Percentiles rank a stretch among this genome's conserved stretches.
Conservation (phyloP, 2,329 filamentous ascomycete genomes). For the Pseudocercospora crystallina region DNA sequence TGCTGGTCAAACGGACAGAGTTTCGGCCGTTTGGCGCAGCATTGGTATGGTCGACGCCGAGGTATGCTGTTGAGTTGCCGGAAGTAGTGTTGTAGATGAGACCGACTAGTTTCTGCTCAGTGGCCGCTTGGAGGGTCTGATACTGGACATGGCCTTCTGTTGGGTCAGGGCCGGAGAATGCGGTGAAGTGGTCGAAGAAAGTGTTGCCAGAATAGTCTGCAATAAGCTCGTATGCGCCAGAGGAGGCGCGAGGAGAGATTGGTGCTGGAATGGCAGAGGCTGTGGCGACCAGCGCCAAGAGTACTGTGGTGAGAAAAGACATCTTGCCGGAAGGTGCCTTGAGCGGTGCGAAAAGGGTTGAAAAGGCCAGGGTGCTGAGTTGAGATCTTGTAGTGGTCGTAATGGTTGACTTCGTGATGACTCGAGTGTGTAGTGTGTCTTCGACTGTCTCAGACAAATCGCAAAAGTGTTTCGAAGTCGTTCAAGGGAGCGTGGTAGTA, state of each 20-base stretch:
- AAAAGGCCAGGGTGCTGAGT: too few relatives aligned
- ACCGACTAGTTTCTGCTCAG: constrained; percentile 40
- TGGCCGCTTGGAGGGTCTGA: constrained; percentile 29
- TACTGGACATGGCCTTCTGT: constrained; percentile 41
- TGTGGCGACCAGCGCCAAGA: constrained; percentile 12
- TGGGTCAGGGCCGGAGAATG: constrained; percentile 45
- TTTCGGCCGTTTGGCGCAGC: constrained; percentile 40
- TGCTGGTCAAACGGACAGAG: constrained; percentile 50
- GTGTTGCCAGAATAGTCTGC: constrained; percentile 33
- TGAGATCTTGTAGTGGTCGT: too few relatives aligned
- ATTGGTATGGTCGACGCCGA: constrained; percentile 47
- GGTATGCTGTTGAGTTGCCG: constrained; percentile 38
- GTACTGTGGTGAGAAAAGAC: not conserved
- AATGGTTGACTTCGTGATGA: too few relatives aligned
- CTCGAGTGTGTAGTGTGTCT: too few relatives aligned
- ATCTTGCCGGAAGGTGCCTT: too few relatives aligned
- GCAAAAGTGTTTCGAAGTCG: too few relatives aligned
- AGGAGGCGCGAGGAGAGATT: constrained; percentile 9
- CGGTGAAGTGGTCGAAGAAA: constrained; percentile 48
- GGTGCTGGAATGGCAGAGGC: constrained; percentile 9
- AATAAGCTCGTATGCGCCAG: constrained; percentile 30
- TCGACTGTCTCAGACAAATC: too few relatives aligned
- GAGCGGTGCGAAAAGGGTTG: too few relatives aligned
- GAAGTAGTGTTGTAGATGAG: constrained; percentile 41
- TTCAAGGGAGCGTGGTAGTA: too few relatives aligned